Evolutionary conservation across 306 rosid genomes (phyloP).

Genomic region (Trifolium subterraneum): DNA sequence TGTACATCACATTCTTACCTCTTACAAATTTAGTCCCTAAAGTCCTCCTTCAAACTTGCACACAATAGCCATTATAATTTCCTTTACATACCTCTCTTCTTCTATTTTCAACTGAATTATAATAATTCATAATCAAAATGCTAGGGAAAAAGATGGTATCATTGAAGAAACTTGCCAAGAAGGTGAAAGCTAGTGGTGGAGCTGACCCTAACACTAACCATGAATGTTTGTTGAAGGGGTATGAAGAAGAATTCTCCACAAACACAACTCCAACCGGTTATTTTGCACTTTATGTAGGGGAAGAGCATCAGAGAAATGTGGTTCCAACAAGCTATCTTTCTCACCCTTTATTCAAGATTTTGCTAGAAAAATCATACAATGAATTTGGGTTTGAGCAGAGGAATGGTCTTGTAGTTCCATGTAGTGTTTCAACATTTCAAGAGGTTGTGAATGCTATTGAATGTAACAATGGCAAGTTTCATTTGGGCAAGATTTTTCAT

Average conservation of each 20-base stretch:
- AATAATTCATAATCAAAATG: constrained; percentile 41
- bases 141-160: constrained; percentile 65
- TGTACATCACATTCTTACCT: constrained; percentile 3
- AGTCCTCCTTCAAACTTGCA: constrained; percentile 9
- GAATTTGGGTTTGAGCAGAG: constrained; percentile 87
- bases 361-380: constrained; percentile 72
- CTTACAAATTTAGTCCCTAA: constrained; percentile 36
- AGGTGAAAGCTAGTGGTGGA: constrained; percentile 54
- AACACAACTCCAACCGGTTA: constrained; percentile 72
- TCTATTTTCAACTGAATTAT: neutral
- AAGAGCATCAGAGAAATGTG: constrained; percentile 68
- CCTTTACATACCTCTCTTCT: constrained; percentile 2
- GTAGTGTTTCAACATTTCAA: constrained; percentile 71
- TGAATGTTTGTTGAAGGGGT: constrained; percentile 53
- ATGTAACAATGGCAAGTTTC: constrained; percentile 71
- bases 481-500: constrained; percentile 70
- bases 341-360: constrained; percentile 89
- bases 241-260: constrained; percentile 43
- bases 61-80: constrained; percentile 17
- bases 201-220: constrained; percentile 33
- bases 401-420: constrained; percentile 77
- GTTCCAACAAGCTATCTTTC: constrained; percentile 78
- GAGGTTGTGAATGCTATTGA: constrained; percentile 78
- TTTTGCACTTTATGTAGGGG: constrained; percentile 79
- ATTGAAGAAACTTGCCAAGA: constrained; percentile 69